Evolutionary conservation across 345 rosid genomes (phyloP).

Genomic region (Corchorus olitorius): DNA sequence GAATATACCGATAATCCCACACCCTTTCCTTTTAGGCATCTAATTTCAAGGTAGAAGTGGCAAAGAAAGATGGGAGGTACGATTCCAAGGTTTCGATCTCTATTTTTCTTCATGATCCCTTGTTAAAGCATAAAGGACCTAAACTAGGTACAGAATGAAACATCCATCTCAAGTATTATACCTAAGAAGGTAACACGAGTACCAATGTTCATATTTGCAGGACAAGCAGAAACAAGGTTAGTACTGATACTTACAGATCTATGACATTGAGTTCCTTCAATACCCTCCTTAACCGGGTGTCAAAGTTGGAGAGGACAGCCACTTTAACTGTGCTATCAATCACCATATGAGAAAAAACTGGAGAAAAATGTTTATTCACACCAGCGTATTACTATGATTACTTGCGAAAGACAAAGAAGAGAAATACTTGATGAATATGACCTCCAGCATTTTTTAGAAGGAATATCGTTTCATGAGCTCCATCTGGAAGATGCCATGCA

Average conservation of each 20-base stretch:
- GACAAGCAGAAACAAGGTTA: neutral
- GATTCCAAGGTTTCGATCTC: neutral
- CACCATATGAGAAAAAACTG: constrained; percentile 28
- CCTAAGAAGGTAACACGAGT: neutral
- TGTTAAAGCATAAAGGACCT: constrained; percentile 14
- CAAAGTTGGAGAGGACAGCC: constrained; percentile 92
- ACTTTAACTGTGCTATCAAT: constrained; percentile 62
- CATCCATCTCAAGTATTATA: neutral
- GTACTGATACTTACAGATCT: constrained; percentile 61
- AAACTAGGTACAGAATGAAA: neutral
- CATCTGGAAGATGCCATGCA: constrained; percentile 89
- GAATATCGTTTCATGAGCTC: constrained; percentile 62
- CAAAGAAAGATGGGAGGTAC: neutral
- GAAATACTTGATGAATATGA: constrained; percentile 40
- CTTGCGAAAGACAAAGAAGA: constrained; percentile 28
- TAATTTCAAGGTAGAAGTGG: constrained; percentile 7
- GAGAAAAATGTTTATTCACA: neutral
- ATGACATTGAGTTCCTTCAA: constrained; percentile 74
- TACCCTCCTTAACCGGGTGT: constrained; percentile 74
- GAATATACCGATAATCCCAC: neutral
- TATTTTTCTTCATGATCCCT: constrained; percentile 7
- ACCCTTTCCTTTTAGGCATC: neutral
- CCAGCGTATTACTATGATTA: neutral
- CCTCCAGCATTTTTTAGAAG: constrained; percentile 87
- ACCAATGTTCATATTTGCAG: neutral